A percentile compares a stretch with the other conserved stretches of the same genome.
These are phyloP conservation scores for Cetraspora pellucida DNA, from an alignment of 192 early-diverging fungal genomes.

Conservation along the genomic window DNA sequence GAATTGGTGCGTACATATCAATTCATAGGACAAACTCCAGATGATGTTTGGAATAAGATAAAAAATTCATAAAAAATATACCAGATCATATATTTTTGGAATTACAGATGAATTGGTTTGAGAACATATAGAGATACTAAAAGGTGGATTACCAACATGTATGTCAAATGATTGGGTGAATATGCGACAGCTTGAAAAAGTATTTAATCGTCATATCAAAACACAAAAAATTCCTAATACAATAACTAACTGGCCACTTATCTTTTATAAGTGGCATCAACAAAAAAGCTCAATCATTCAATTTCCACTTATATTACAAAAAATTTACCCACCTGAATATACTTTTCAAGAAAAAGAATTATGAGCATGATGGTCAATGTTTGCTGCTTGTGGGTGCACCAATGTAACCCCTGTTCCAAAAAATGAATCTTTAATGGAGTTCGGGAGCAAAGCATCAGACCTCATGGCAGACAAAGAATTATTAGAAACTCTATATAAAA, in stretches of 20 bases:
- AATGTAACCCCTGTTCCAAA: not conserved
- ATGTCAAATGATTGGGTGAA: not conserved
- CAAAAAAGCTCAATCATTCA: not conserved
- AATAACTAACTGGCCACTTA: not conserved
- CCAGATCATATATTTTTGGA: too few species aligned
- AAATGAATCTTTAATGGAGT: not conserved
- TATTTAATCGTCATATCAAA: not conserved
- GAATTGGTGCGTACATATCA: not conserved
- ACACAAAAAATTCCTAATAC: not conserved
- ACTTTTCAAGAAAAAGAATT: constrained; percentile 18
- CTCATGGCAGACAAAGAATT: too few species aligned
- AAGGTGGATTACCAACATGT: not conserved
- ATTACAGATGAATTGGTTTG: not conserved
- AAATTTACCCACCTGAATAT: not conserved
- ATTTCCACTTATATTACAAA: not conserved
- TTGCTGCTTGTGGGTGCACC: not conserved
- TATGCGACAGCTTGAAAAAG: not conserved
- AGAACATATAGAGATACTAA: not conserved
- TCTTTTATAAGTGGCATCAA: not conserved
- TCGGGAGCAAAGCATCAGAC: not conserved
- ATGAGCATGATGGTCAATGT: not conserved
- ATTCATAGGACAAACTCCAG: not conserved
- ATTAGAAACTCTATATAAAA: too few species aligned
- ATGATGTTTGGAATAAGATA: not conserved
- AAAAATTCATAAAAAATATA: not conserved